phyloP scores from a whole-genome alignment of 2,329 filamentous ascomycete species.

The Didymella pinodella region DNA sequence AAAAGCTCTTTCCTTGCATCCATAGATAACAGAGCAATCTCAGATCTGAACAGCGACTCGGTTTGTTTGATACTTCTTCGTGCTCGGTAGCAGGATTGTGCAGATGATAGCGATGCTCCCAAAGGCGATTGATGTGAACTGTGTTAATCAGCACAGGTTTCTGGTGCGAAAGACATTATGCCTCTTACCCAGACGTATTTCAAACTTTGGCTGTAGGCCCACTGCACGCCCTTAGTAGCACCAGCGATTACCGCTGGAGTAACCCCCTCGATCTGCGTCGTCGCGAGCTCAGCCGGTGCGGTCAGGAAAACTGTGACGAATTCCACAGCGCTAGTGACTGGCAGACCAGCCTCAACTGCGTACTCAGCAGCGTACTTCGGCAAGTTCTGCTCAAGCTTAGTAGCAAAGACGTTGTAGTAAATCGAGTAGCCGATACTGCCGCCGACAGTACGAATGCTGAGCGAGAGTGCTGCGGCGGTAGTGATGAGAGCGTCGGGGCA shows the following conservation, averaged over 20 bases:
- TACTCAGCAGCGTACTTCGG: slow-evolving; percentile 38
- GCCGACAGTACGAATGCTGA: slow-evolving; percentile 56
- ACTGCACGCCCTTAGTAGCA: slow-evolving; percentile 38
- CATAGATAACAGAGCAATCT: neutral
- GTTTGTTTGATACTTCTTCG: slow-evolving; percentile 46
- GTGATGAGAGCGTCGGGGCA: slow-evolving; percentile 47
- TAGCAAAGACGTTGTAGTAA: slow-evolving; percentile 49
- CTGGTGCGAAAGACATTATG: neutral
- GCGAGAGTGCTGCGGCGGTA: slow-evolving; percentile 53
- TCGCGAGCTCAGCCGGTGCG: slow-evolving; percentile 28
- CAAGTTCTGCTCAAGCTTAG: slow-evolving; percentile 36
- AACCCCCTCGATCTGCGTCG: slow-evolving; percentile 33
- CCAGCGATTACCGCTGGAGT: slow-evolving; percentile 39
- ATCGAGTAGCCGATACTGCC: slow-evolving; percentile 49
- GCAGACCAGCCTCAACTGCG: slow-evolving; percentile 51
- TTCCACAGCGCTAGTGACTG: slow-evolving; percentile 43
- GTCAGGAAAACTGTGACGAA: slow-evolving; percentile 49
- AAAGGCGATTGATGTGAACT: slow-evolving; percentile 43
- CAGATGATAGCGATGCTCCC: slow-evolving; percentile 42
- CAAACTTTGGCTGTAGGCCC: slow-evolving; percentile 43
- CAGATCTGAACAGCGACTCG: slow-evolving; percentile 43
- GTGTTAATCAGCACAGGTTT: neutral
- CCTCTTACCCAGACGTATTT: slow-evolving; percentile 39
- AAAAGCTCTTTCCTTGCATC: too few relatives aligned
- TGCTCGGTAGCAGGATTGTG: slow-evolving; percentile 41